phyloP scores from a whole-genome alignment of 768 basidiomycete genomes.

The Podaxis sp. region DNA sequence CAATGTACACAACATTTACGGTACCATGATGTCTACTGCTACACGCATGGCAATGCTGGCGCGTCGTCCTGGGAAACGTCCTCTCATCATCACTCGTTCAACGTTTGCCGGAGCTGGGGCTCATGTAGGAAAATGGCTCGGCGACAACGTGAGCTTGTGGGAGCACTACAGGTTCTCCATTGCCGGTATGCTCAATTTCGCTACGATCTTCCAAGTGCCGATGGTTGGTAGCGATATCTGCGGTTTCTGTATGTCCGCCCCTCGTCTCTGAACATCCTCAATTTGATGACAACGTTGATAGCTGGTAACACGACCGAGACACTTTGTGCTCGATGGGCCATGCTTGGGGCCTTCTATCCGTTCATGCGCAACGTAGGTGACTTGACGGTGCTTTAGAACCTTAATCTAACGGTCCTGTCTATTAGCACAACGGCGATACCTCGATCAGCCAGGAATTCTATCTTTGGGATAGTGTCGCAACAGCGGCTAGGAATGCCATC shows the following conservation, averaged over 20 bases:
- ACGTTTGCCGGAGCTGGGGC: conserved; percentile 70
- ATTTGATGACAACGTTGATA: conserved; percentile 18
- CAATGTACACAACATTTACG: conserved; percentile 67
- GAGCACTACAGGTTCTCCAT: conserved; percentile 59
- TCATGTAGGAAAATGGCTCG: conserved; percentile 74
- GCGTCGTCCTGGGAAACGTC: conserved; percentile 58
- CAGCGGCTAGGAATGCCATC: conserved; percentile 59
- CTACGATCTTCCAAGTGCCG: conserved; percentile 63
- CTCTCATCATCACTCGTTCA: conserved; percentile 71
- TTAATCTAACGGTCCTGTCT: not conserved
- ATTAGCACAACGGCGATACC: conserved; percentile 54
- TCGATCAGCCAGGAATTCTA: conserved; percentile 68
- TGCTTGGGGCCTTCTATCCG: conserved; percentile 74
- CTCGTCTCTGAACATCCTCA: not conserved
- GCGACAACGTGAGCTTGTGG: conserved; percentile 64
- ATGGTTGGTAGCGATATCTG: conserved; percentile 81
- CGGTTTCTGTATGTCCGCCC: conserved; percentile 48
- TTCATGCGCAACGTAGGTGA: conserved; percentile 72
- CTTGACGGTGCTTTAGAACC: not conserved
- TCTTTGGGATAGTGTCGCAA: conserved; percentile 54
- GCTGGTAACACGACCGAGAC: conserved; percentile 64
- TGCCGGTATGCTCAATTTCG: conserved; percentile 67
- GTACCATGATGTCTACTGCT: conserved; percentile 68
- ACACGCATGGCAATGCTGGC: conserved; percentile 62
- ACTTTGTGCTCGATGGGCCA: conserved; percentile 76